phyloP scores from a whole-genome alignment of 768 basidiomycete species.

The Termitomyces heimii region DNA sequence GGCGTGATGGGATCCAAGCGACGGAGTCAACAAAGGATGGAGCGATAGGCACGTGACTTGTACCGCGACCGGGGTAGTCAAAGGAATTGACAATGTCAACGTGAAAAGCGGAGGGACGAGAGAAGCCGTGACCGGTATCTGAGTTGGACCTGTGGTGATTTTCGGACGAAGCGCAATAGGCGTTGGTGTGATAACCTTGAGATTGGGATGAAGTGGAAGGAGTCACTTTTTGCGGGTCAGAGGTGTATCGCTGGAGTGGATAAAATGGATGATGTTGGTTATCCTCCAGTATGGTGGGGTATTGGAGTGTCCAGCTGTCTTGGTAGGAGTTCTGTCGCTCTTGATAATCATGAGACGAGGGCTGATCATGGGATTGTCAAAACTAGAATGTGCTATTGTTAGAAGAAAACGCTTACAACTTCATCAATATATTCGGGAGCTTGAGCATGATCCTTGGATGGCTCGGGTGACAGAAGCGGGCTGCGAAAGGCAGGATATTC shows the following conservation, averaged over 20 bases:
- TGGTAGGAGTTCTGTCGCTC: background rate
- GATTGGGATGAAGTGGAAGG: background rate
- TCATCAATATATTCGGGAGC: conserved; percentile 2
- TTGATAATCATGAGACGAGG: background rate
- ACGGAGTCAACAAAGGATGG: conserved; percentile 5
- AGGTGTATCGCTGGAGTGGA: conserved; percentile 1
- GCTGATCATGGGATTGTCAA: background rate
- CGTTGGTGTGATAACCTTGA: background rate
- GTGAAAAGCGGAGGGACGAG: conserved; percentile 4
- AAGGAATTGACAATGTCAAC: conserved; percentile 4
- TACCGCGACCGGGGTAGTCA: background rate
- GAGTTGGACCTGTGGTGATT: background rate
- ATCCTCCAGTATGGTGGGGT: background rate
- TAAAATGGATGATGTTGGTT: background rate
- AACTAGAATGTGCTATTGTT: background rate
- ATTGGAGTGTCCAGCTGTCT: conserved; percentile 2
- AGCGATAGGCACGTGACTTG: background rate
- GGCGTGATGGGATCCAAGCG: conserved; percentile 10
- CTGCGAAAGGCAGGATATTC: conserved; percentile 22
- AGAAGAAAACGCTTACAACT: background rate
- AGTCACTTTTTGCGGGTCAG: background rate
- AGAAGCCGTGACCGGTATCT: background rate
- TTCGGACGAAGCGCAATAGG: background rate
- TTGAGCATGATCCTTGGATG: background rate
- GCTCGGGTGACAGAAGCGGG: conserved; percentile 21